Evolutionary conservation across 306 rosid genomes (phyloP).

Genomic region (Trifolium pratense): DNA sequence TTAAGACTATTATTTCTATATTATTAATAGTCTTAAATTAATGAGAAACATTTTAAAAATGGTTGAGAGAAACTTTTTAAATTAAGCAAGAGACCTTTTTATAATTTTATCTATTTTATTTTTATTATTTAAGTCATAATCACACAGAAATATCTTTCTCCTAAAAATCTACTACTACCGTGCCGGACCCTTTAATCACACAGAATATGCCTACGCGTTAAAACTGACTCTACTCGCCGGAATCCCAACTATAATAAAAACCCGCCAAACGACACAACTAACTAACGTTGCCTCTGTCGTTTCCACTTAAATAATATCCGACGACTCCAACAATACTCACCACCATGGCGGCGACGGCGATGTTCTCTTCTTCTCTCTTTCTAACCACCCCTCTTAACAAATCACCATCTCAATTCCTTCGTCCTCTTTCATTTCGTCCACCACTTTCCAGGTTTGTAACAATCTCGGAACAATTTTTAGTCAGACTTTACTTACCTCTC

Average conservation of each 20-base stretch:
- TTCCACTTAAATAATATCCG: slow-evolving; percentile 6
- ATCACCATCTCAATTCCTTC: not conserved
- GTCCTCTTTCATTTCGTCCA: not conserved
- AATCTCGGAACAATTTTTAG: too few species aligned
- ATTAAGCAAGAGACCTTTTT: too few species aligned
- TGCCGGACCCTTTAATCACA: not conserved
- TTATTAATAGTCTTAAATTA: too few species aligned
- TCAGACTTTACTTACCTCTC: too few species aligned
- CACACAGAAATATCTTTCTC: not conserved
- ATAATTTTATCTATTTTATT: too few species aligned
- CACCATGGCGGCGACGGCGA: not conserved
- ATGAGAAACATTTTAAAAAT: too few species aligned
- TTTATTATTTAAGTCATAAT: too few species aligned
- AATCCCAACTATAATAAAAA: not conserved
- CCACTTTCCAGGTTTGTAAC: slow-evolving; percentile 14
- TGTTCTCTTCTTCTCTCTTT: slow-evolving; percentile 34
- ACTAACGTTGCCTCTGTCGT: not conserved
- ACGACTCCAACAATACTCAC: not conserved
- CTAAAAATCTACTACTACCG: slow-evolving; percentile 8
- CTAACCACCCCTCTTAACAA: slow-evolving; percentile 15
- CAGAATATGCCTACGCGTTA: slow-evolving; percentile 7
- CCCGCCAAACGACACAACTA: slow-evolving; percentile 20
- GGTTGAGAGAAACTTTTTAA: too few species aligned
- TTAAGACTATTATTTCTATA: too few species aligned
- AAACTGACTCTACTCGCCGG: not conserved